Conservation (phyloP, 192 early-diverging fungal species). For the Entomortierella lignicola region DNA sequence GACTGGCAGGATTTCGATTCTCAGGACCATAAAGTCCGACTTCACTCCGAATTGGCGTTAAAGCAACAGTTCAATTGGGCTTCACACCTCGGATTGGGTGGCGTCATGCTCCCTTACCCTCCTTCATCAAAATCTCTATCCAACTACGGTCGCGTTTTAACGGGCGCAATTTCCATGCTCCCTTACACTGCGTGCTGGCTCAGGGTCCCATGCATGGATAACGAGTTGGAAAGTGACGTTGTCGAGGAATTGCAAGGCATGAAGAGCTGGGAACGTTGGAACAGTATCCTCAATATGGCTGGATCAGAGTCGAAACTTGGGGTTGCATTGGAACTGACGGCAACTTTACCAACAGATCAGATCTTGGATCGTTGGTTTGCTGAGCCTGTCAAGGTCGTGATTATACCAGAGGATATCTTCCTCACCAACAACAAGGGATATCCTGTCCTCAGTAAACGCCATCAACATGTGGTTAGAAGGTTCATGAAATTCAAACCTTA, state of each 20-base stretch:
- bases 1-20: slow-evolving; percentile 71
- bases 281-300: slow-evolving; percentile 76
- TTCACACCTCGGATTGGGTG: slow-evolving; percentile 72
- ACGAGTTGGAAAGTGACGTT: slow-evolving; percentile 39
- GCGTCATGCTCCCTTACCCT: slow-evolving; percentile 65
- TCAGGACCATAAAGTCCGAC: slow-evolving; percentile 49
- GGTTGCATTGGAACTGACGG: slow-evolving; percentile 70
- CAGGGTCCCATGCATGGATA: slow-evolving; percentile 59
- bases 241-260: slow-evolving; percentile 31
- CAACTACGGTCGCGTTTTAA: slow-evolving; percentile 71
- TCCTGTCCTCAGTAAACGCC: slow-evolving; percentile 85
- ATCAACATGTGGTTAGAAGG: slow-evolving; percentile 76
- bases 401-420: slow-evolving; percentile 81
- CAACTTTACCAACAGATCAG: slow-evolving; percentile 60
- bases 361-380: slow-evolving; percentile 79
- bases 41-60: slow-evolving; percentile 71
- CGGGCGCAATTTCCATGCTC: slow-evolving; percentile 38
- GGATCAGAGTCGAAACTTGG: slow-evolving; percentile 73
- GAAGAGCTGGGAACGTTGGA: slow-evolving; percentile 83
- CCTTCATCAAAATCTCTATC: slow-evolving; percentile 32
- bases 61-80: slow-evolving; percentile 77
- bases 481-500: slow-evolving; percentile 58
- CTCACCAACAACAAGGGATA: slow-evolving; percentile 83
- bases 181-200: slow-evolving; percentile 28
- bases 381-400: slow-evolving; percentile 85